A percentile compares a stretch with the other conserved stretches of the same genome.
Conservation (phyloP, 148 eudicot genomes). For the Bassia scoparia region DNA sequence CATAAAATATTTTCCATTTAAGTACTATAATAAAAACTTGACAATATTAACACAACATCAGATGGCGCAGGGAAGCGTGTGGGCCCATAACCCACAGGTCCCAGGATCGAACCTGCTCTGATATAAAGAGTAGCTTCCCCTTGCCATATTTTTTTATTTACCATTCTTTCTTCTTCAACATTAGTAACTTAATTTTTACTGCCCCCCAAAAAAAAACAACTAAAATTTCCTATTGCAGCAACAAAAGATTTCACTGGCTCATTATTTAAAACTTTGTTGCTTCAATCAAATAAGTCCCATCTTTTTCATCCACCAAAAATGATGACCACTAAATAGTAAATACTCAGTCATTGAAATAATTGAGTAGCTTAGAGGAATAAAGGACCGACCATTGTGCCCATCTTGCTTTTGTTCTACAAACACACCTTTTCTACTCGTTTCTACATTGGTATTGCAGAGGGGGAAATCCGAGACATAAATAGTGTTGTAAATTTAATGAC, state of each 20-base stretch:
- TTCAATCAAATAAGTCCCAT: not conserved
- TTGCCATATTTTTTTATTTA: not conserved
- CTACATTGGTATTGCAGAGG: not conserved
- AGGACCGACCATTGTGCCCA: not conserved
- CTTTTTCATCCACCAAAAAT: not conserved
- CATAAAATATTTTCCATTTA: too few relatives aligned
- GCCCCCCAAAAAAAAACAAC: too few relatives aligned
- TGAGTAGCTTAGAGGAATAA: not conserved
- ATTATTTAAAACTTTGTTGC: too few relatives aligned
- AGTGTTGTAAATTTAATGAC: not conserved
- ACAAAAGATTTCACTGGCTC: not conserved
- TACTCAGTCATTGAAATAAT: not conserved
- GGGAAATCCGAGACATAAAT: not conserved
- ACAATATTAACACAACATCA: too few relatives aligned
- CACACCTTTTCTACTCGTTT: not conserved
- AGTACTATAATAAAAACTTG: too few relatives aligned
- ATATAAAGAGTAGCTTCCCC: conserved; percentile 24
- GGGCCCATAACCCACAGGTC: conserved; percentile 38
- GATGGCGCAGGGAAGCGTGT: conserved; percentile 39
- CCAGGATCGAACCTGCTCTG: conserved; percentile 33
- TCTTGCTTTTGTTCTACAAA: not conserved
- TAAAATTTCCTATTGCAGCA: not conserved
- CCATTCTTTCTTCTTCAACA: too few relatives aligned
- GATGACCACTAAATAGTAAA: not conserved
- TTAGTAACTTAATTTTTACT: not conserved